Conservation (phyloP, 345 rosid species). For the Eucalyptus pauciflora region DNA sequence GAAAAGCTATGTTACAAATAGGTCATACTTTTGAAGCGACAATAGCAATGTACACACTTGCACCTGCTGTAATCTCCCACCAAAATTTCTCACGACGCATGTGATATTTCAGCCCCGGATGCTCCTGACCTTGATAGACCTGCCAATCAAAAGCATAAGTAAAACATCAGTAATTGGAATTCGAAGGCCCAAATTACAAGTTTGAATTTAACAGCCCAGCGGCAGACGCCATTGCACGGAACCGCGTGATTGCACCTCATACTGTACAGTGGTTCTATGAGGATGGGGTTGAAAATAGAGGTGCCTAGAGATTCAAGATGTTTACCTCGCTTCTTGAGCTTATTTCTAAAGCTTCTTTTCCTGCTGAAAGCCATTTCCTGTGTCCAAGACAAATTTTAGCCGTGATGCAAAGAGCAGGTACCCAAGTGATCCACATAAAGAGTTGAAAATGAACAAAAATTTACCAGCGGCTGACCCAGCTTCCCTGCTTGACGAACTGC, state of each 20-base stretch:
- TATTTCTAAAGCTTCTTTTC: conserved; percentile 71
- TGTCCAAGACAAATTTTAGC: neutral
- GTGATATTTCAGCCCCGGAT: neutral
- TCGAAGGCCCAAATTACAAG: neutral
- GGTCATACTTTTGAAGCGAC: neutral
- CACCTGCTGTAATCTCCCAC: neutral
- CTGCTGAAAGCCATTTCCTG: conserved; percentile 73
- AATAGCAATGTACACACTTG: neutral
- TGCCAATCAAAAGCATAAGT: neutral
- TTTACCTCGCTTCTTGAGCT: conserved; percentile 41
- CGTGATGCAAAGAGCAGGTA: neutral
- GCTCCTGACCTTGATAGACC: neutral
- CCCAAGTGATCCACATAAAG: neutral
- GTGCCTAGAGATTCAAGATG: neutral
- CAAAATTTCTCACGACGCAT: neutral
- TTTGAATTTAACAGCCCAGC: neutral
- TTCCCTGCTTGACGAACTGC: conserved; percentile 73
- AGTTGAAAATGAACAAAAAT: neutral
- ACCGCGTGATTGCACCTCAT: too few species aligned
- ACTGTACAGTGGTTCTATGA: neutral
- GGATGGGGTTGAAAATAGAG: neutral
- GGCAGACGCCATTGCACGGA: neutral
- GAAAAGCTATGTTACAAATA: neutral
- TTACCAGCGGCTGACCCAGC: conserved; percentile 81
- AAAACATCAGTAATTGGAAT: neutral